Percentiles rank a stretch among this genome's conserved stretches.
These are phyloP conservation scores for Omphalea diandra DNA, from an alignment of 441 rosid genomes.

Conservation along the genomic window DNA sequence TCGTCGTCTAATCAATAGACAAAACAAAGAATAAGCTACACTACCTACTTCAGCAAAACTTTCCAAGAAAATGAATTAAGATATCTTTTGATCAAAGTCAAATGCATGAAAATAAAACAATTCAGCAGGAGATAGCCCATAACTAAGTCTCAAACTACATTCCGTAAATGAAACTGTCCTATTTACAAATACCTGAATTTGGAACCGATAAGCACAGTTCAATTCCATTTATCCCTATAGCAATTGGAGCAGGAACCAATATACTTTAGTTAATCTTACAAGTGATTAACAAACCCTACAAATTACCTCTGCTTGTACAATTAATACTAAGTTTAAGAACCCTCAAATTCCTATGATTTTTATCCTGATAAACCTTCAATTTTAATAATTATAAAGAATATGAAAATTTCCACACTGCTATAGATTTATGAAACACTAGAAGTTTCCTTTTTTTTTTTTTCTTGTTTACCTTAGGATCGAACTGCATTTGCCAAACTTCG, in stretches of 20 bases:
- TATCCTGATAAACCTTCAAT: too few species aligned
- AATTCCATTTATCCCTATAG: background rate
- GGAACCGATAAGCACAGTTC: too few species aligned
- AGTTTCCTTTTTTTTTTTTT: too few species aligned
- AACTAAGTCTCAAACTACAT: background rate
- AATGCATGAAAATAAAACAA: background rate
- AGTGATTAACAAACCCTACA: background rate
- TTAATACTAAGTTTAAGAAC: too few species aligned
- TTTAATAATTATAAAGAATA: too few species aligned
- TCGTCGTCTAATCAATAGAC: background rate
- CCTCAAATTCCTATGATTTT: too few species aligned
- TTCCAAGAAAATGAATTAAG: background rate
- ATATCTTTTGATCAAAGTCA: background rate
- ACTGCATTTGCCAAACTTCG: slow-evolving; percentile 91
- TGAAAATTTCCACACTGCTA: too few species aligned
- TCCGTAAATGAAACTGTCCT: background rate
- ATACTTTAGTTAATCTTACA: background rate
- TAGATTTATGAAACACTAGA: too few species aligned
- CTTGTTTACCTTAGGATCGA: slow-evolving; percentile 71
- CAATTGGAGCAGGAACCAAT: background rate
- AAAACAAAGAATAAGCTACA: background rate
- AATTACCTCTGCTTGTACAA: background rate
- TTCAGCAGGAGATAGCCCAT: background rate
- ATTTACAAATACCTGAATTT: background rate
- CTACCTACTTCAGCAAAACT: background rate